phyloP scores from a whole-genome alignment of 2,329 filamentous ascomycete species.

The Plectosphaerella sp. region DNA sequence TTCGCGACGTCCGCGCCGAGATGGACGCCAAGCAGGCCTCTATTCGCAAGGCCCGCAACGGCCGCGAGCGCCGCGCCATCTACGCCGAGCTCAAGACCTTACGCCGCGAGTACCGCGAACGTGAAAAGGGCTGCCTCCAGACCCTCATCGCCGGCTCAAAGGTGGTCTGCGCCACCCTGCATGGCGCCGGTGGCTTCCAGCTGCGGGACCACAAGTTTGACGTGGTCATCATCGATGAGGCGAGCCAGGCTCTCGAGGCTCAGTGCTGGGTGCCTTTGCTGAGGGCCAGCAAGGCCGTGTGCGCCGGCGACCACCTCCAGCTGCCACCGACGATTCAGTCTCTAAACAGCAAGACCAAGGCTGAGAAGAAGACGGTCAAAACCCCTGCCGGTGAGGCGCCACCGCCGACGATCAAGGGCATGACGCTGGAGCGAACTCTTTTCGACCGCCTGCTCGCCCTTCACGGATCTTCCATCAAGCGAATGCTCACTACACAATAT shows the following conservation, averaged over 20 bases:
- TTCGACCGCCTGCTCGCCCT: conserved; percentile 84
- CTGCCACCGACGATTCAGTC: conserved; percentile 93
- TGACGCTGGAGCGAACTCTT: conserved; percentile 79
- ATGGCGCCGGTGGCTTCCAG: conserved; percentile 85
- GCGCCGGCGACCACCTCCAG: conserved; percentile 92
- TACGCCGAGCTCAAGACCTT: conserved; percentile 83
- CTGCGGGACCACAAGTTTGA: conserved; percentile 79
- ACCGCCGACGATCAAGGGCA: conserved; percentile 39
- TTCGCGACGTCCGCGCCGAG: conserved; percentile 83
- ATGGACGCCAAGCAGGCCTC: conserved; percentile 90
- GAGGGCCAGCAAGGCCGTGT: conserved; percentile 75
- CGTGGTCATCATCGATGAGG: conserved; percentile 93
- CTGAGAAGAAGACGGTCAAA: conserved; percentile 14
- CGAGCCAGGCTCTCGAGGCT: conserved; percentile 90
- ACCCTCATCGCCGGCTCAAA: conserved; percentile 72
- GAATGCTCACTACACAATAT: conserved; percentile 95
- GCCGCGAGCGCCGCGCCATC: conserved; percentile 72
- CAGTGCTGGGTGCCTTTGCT: conserved; percentile 95
- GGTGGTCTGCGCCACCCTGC: conserved; percentile 87
- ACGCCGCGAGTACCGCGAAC: conserved; percentile 80
- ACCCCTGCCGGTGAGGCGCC: conserved; percentile 17
- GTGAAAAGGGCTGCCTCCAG: conserved; percentile 77
- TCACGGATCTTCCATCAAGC: conserved; percentile 79
- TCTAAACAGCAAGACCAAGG: conserved; percentile 47
- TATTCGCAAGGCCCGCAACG: conserved; percentile 80